These are phyloP conservation scores for Lolium perenne DNA, from an alignment of 176 grass and related monocot species.

Conservation along the genomic window DNA sequence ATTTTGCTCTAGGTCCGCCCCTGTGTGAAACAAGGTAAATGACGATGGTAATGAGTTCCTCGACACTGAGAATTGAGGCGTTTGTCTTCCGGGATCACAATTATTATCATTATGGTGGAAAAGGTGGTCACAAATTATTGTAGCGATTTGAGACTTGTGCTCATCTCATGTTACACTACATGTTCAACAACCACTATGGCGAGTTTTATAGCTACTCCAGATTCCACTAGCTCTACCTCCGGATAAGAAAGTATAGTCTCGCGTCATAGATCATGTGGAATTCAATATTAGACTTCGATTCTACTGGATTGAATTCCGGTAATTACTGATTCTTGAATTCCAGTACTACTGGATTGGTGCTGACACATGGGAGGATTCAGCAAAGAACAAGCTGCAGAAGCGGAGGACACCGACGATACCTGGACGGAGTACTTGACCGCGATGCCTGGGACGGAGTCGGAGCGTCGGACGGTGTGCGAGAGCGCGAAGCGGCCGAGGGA, in stretches of 20 bases:
- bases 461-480: conserved; percentile 67
- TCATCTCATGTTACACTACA: neutral
- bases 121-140: neutral
- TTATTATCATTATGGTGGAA: neutral
- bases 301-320: too few relatives aligned
- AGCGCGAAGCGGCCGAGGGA: conserved; percentile 74
- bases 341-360: neutral
- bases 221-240: neutral
- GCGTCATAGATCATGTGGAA: neutral
- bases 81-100: neutral
- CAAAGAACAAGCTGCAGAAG: neutral
- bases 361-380: neutral
- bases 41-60: neutral
- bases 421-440: conserved; percentile 93
- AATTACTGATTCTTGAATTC: neutral
- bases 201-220: neutral
- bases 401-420: conserved; percentile 32
- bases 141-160: neutral
- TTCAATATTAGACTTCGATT: neutral
- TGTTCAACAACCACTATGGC: neutral
- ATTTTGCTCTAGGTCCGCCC: too few relatives aligned
- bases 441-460: conserved; percentile 72
- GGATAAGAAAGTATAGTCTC: neutral
- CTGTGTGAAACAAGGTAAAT: neutral
- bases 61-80: neutral